Evolutionary conservation across 1,284 basidiomycete genomes (phyloP).

Genomic region (Heimioporus retisporus): DNA sequence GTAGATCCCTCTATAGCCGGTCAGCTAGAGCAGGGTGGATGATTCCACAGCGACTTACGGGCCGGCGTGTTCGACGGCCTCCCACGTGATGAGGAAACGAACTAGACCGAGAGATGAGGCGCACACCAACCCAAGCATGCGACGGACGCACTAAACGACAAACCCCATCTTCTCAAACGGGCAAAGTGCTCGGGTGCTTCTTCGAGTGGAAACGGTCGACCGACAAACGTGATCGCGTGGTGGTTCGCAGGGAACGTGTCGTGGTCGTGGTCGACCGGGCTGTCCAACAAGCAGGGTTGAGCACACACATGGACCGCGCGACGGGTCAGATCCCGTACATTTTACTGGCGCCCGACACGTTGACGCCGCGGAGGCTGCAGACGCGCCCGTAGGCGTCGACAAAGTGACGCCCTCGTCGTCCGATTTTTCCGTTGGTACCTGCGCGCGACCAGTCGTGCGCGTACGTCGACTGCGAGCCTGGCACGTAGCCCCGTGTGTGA

Average conservation of each 20-base stretch:
- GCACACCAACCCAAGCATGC: not conserved
- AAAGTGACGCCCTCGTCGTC: constrained; percentile 77
- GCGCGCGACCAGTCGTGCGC: constrained; percentile 79
- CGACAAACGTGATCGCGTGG: constrained; percentile 79
- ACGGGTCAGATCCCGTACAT: constrained; percentile 62
- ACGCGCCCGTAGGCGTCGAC: constrained; percentile 83
- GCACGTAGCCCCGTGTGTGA: constrained; percentile 48
- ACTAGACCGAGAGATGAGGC: constrained; percentile 56
- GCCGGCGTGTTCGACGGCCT: constrained; percentile 93
- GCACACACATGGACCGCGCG: not conserved
- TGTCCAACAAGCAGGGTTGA: constrained; percentile 38
- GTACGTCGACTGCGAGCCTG: constrained; percentile 60
- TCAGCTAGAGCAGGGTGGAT: not conserved
- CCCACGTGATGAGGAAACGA: constrained; percentile 95
- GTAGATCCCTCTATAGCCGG: constrained; percentile 73
- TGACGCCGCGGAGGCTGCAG: constrained; percentile 83
- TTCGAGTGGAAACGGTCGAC: constrained; percentile 85
- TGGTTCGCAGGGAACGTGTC: constrained; percentile 72
- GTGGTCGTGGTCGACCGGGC: constrained; percentile 72
- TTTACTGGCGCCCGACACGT: constrained; percentile 86
- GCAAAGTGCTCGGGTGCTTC: constrained; percentile 89
- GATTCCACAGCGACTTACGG: constrained; percentile 66
- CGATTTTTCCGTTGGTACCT: constrained; percentile 68
- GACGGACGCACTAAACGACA: constrained; percentile 78
- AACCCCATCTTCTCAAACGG: constrained; percentile 85